Base-by-base conservation (phyloP, 164 flowering plant species). In the Taxillus chinensis region DNA sequence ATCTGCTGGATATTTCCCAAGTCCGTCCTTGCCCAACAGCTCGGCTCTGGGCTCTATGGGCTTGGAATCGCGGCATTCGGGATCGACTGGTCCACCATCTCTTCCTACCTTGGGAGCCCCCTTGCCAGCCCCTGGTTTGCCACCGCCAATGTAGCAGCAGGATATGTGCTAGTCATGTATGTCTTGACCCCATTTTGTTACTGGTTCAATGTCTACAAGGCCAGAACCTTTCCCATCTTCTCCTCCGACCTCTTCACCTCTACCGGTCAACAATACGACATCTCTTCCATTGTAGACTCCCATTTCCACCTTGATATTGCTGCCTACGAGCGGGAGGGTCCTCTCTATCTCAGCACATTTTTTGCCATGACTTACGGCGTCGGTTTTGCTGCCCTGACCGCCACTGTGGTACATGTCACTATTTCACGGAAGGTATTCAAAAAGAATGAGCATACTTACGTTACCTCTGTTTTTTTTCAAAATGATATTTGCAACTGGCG, bases 41-140 rank as follows among this genome's bases (percentile, higher is more conserved):
- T 90, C 3, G 96, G 95, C 5, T 90, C 96, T 5, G 96, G 96
- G 3, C 80, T 86, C 2, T 48, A 68, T 13, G 95, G 96, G 37
- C 80, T 90, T 7, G 96, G 96, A 2, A 64, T 90, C 1, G 84
- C 78, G 2, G 78, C 87, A 1, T 0, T 87, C n/a, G 89, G 88
- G 39, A 48, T 90, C 2, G 96, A 90, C 49, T 90, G 96, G 96
- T 72, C 95, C n/a, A 76, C 86, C 41, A 73, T 83, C 53, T 80
- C 91, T 3, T 68, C 95, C 41, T 90, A 86, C 74, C 83, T 90
- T 5, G 89, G 86, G 9, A 85, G 89, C 74, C 96, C 96, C 13
- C 81, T 87, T 4, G 95, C 92, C 0, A 86, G 92, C 71, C 96
- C 96, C 41, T 90, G 91, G 95, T 90, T 87, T 42, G 96, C 96